phyloP scores from a whole-genome alignment of 805 yeast species.

The Grigorovia jiainica region DNA sequence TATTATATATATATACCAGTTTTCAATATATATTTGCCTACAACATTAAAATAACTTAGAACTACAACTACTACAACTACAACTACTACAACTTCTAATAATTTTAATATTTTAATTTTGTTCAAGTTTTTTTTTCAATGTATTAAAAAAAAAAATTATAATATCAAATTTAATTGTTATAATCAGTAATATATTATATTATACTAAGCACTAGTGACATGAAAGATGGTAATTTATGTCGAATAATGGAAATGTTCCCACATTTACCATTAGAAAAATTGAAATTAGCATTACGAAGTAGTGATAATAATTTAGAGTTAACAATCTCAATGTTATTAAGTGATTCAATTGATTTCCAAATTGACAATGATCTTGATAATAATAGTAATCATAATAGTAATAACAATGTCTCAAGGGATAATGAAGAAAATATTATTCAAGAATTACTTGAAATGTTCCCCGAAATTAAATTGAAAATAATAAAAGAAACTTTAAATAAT shows the following conservation, averaged over 20 bases:
- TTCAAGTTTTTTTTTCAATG: no score
- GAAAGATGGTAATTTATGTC: background rate
- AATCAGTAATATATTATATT: no score
- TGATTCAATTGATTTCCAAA: conserved; percentile 8
- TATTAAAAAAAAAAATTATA: no score
- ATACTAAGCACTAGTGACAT: background rate
- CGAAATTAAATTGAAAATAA: conserved; percentile 21
- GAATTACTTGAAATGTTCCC: conserved; percentile 40
- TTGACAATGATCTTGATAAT: background rate
- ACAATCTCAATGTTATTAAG: conserved; percentile 21
- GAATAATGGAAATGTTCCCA: conserved; percentile 19
- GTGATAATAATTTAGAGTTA: conserved; percentile 14
- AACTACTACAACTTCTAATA: no score
- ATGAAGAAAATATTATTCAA: background rate
- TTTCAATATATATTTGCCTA: background rate
- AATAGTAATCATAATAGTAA: background rate
- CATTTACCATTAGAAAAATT: conserved; percentile 7
- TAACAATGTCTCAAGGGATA: no score
- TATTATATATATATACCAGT: background rate
- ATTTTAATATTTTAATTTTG: no score
- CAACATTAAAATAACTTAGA: no score
- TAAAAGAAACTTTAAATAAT: conserved; percentile 6
- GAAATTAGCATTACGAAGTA: conserved; percentile 11
- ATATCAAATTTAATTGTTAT: no score
- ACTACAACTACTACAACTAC: no score